A percentile compares a stretch with the other conserved stretches of the same genome.
Conservation (phyloP, 306 rosid genomes). For the cucumber (Cucumis sativus) region DNA sequence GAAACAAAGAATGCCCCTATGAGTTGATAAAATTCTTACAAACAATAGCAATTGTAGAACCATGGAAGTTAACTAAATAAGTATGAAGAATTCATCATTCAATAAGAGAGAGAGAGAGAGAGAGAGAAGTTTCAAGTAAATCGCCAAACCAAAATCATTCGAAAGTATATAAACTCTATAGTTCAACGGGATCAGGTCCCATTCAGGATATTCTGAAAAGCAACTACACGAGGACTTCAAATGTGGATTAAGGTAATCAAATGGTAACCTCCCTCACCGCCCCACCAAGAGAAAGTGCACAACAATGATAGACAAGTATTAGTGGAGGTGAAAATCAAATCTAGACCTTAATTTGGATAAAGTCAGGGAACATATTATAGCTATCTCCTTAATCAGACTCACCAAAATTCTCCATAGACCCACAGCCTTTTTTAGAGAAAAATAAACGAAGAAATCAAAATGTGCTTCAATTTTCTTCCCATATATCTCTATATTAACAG, state of each 20-base stretch:
- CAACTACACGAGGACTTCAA: background rate
- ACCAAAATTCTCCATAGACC: background rate
- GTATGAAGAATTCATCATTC: background rate
- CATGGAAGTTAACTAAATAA: background rate
- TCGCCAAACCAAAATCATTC: background rate
- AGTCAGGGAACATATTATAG: background rate
- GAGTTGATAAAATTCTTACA: background rate
- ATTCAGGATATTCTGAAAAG: background rate
- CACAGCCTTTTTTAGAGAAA: background rate
- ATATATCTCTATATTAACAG: background rate
- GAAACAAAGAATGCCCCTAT: constrained; percentile 17
- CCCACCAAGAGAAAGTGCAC: background rate
- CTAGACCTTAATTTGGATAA: background rate
- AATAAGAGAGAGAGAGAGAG: background rate
- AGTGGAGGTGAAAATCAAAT: background rate
- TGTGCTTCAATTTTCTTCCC: background rate
- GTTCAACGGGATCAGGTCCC: background rate
- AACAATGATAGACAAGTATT: background rate
- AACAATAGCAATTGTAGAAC: background rate
- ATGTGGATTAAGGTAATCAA: background rate
- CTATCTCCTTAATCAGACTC: background rate
- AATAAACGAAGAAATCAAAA: background rate
- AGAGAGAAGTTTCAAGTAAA: background rate
- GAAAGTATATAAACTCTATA: background rate
- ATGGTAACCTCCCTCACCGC: background rate